Conservation (phyloP, 805 yeast species). For the Maudiozyma saulgeensis region DNA sequence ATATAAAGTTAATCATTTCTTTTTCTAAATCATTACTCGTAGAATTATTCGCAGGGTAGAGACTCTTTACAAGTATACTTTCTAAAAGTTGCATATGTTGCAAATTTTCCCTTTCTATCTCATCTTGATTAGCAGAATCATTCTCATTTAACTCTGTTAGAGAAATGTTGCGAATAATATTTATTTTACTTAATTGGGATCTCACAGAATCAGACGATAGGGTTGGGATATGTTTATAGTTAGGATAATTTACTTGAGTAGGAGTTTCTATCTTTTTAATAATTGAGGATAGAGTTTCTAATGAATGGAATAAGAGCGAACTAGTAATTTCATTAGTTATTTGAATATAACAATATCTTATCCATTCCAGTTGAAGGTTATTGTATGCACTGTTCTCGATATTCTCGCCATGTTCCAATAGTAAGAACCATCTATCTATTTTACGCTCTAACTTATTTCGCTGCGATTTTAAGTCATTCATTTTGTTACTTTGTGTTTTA, state of each 20-base stretch:
- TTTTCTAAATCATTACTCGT: constrained; percentile 20
- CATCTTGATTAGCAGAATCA: constrained; percentile 6
- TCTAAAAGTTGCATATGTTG: constrained; percentile 35
- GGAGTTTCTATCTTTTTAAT: constrained; percentile 7
- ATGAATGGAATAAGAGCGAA: constrained; percentile 19
- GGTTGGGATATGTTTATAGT: constrained; percentile 50
- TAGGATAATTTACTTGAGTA: constrained; percentile 38
- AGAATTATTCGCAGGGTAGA: constrained; percentile 6
- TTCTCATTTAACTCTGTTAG: constrained; percentile 40
- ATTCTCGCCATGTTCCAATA: constrained; percentile 13
- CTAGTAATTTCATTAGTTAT: constrained; percentile 31
- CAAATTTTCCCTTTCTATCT: constrained; percentile 13
- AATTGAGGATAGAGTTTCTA: constrained; percentile 15
- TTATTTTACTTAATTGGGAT: constrained; percentile 59
- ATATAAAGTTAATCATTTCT: constrained; percentile 55
- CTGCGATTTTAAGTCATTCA: constrained; percentile 31
- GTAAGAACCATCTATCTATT: constrained; percentile 39
- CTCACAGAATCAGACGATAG: constrained; percentile 42
- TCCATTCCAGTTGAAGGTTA: constrained; percentile 39
- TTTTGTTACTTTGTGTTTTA: constrained; percentile 26
- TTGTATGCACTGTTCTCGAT: background rate
- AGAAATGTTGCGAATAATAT: constrained; percentile 41
- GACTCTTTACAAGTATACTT: constrained; percentile 32
- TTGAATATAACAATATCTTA: constrained; percentile 36
- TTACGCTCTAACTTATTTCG: constrained; percentile 36